Evolutionary conservation across 371 early-diverging fungal species (phyloP).

Genomic region (Nematocida homosporus): DNA sequence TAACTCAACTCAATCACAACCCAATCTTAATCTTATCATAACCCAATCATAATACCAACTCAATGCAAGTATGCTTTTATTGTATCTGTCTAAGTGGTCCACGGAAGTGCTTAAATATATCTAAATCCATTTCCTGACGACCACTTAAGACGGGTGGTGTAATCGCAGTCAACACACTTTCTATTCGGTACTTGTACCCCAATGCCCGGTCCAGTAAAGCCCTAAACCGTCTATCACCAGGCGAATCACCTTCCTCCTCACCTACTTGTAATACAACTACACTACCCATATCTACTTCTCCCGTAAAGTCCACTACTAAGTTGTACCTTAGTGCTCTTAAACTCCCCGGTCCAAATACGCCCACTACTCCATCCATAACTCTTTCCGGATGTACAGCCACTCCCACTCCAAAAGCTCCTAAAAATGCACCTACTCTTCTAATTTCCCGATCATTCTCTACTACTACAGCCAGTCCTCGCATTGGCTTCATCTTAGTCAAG

Average conservation of each 20-base stretch:
- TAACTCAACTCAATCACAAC: too few relatives aligned
- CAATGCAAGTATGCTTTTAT: too few relatives aligned
- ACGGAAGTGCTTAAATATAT: conserved; percentile 25
- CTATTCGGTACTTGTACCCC: conserved; percentile 53
- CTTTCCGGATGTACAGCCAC: background rate
- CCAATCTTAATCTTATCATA: too few relatives aligned
- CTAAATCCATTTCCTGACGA: conserved; percentile 12
- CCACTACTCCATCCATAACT: conserved; percentile 18
- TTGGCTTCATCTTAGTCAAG: conserved; percentile 39
- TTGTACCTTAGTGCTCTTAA: conserved; percentile 6
- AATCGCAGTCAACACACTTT: conserved; percentile 26
- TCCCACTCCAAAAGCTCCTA: conserved; percentile 25
- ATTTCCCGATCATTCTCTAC: conserved; percentile 5
- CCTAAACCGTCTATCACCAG: background rate
- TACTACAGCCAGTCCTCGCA: conserved; percentile 18
- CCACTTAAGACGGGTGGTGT: conserved; percentile 7
- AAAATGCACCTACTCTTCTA: conserved; percentile 12
- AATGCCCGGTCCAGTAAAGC: conserved; percentile 12
- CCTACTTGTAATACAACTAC: conserved; percentile 9
- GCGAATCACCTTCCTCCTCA: background rate
- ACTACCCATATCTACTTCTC: background rate
- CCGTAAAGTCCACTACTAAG: conserved; percentile 25
- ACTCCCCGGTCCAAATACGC: conserved; percentile 13
- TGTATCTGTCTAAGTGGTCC: conserved; percentile 28
- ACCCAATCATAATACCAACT: too few relatives aligned